These are phyloP conservation scores for Leucoagaricus sp. DNA, from an alignment of 1,284 basidiomycete species.

Conservation along the genomic window DNA sequence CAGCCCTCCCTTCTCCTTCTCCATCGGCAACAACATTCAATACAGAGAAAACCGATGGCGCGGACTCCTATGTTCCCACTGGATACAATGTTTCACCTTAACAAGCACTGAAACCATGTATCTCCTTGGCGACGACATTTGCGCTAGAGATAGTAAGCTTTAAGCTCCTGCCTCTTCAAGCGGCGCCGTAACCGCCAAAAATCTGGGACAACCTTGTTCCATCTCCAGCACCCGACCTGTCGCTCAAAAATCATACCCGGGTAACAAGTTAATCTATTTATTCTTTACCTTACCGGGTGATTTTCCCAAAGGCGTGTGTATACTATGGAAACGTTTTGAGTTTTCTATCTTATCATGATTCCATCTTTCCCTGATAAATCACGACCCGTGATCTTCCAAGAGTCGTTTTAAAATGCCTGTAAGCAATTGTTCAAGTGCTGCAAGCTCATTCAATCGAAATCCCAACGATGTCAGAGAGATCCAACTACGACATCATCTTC, in stretches of 20 bases:
- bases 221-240: too few species aligned
- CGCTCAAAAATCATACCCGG: too few species aligned
- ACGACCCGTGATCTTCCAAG: too few species aligned
- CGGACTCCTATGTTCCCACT: slow-evolving; percentile 11
- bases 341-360: too few species aligned
- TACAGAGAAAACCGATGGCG: slow-evolving; percentile 21
- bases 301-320: too few species aligned
- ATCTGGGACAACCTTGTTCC: too few species aligned
- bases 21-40: slow-evolving; percentile 19
- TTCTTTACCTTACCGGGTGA: too few species aligned
- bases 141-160: too few species aligned
- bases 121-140: slow-evolving; percentile 7
- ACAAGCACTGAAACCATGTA: background rate
- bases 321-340: too few species aligned
- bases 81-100: slow-evolving; percentile 29
- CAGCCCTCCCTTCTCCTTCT: slow-evolving; percentile 46
- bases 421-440: background rate
- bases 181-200: too few species aligned
- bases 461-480: slow-evolving; percentile 10
- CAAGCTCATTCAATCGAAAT: background rate
- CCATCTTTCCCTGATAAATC: background rate
- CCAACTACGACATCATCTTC: slow-evolving; percentile 46
- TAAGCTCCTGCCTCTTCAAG: too few species aligned
- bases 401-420: background rate
- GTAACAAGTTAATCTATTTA: too few species aligned